Evolutionary conservation across 139 green algal genomes (phyloP), one percentile per base, ranked within the genome.

Genomic region (Picocystis salinarum): DNA sequence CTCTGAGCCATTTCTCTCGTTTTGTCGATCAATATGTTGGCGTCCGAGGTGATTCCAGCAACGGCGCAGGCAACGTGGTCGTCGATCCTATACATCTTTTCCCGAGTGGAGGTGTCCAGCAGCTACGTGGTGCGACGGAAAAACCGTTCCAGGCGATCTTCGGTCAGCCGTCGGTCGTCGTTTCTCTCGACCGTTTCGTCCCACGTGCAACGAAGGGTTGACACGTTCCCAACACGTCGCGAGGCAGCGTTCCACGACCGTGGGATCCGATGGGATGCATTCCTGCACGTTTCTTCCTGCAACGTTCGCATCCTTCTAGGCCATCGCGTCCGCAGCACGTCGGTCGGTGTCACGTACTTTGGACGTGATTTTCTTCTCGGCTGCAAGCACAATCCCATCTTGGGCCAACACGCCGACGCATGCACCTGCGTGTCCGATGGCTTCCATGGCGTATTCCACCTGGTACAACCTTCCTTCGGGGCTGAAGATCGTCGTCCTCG

Each of bases 31-130:
- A 99, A 67, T 48, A 97, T 97, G 61, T 97, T 97, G 9, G 88
- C 88, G 52, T 99, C 88, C 2, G 88, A 64, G 44, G 86, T 99
- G 42, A 99, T 79, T 22, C 88, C 88, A 25, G 88, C 88, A 13
- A 96, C 88, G 13, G 88, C 80, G 46, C 73, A 86, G 0, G 78
- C 78, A 0, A 99, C 69, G 58, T 99, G 86, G 42, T 93, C 82
- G 54, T 95, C 89, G 23, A 99, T 74, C 57, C 80, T 80, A 51
- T 94, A 94, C 85, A 97, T 95, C 59, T 99, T 99, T 62, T 99
- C 88, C 12, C 82, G 58, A 29, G 67, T 80, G 9, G 66, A 59
- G 1, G 75, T 90, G 60, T 93, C 82, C 34, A 93, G 61, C 24
- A 93, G 59, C 80, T 92, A 74, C n/a, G n/a, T n/a, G n/a, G n/a